Base-by-base conservation (phyloP, 2,329 filamentous ascomycete genomes). In the Ascosphaera acerosa region DNA sequence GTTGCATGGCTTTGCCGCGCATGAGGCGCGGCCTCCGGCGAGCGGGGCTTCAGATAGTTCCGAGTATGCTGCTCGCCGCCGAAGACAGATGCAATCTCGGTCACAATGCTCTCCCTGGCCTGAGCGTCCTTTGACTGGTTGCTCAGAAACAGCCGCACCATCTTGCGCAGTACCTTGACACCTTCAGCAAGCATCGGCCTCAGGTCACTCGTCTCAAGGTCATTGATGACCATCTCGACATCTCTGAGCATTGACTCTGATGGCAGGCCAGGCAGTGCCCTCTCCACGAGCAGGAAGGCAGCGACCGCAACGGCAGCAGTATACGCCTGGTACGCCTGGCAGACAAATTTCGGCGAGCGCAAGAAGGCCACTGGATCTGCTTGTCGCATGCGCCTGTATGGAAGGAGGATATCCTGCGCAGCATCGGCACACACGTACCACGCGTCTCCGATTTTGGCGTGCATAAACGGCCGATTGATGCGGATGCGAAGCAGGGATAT, bases 401-500 rank as follows among this genome's bases (percentile, higher is more conserved):
- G 39, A 6, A 37, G 32, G 6, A 45, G 32, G 10, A 42, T 37
- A 12, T 43, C 39, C 20, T 44, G 41, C 7, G 42, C 41, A 25
- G 42, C 38, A 31, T 38, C 41, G 27, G 32, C 37, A 36, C 40
- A 42, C 6, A 40, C 38, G 17, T 32, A 26, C 40, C 40, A 43
- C 3, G 41, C 40, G 20, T 36, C 36, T 3, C 38, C 40, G 9
- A 39, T 35, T 14, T 38, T 40, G 2, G 39, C 36, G 28, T 40
- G 36, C 4, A 45, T 38, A 28, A 45, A 45, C 2, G 40, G 38
- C 12, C 41, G 34, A 19, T 43, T 40, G 34, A 43, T 40, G 3
- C 42, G 41, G 29, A 45, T 43, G 4, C 42, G 41, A 28, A 42
- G 41, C 31, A 42, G 39, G 33, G 39, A 43, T 26, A 44, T 41